Conservation (phyloP, 2,329 filamentous ascomycete genomes). For the Niveomyces coronatus region DNA sequence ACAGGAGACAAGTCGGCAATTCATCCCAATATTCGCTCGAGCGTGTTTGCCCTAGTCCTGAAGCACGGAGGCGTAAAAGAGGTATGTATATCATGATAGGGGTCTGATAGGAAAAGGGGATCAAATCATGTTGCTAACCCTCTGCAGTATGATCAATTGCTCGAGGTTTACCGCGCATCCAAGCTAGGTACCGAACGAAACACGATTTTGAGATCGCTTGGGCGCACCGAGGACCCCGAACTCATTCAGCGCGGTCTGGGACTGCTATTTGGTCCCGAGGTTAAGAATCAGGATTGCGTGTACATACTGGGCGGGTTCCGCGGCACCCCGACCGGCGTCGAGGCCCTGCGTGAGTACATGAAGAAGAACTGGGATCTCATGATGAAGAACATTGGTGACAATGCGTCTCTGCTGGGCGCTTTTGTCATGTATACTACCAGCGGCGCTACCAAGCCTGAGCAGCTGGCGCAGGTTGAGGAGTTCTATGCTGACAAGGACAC, state of each 20-base stretch:
- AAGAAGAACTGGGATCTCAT: constrained; percentile 82
- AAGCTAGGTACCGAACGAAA: constrained; percentile 72
- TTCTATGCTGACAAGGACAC: constrained; percentile 80
- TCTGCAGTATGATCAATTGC: constrained; percentile 59
- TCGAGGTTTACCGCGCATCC: constrained; percentile 65
- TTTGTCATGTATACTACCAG: constrained; percentile 76
- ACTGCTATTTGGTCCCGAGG: constrained; percentile 65
- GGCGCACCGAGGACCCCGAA: constrained; percentile 64
- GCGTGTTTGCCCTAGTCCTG: constrained; percentile 76
- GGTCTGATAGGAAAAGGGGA: background rate
- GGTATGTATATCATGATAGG: constrained; percentile 40
- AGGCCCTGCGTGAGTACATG: constrained; percentile 75
- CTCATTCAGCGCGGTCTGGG: constrained; percentile 73
- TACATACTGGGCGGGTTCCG: constrained; percentile 74
- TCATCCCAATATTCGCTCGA: constrained; percentile 82
- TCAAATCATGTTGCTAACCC: constrained; percentile 14
- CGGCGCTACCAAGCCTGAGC: constrained; percentile 67
- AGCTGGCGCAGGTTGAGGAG: constrained; percentile 62
- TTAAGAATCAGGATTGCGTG: constrained; percentile 93
- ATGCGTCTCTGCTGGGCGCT: constrained; percentile 75
- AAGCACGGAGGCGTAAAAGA: constrained; percentile 68
- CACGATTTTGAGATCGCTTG: constrained; percentile 74
- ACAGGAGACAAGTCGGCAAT: constrained; percentile 70
- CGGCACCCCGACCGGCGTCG: constrained; percentile 64
- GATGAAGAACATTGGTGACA: constrained; percentile 69